Percentiles rank a stretch among this genome's conserved stretches.
Evolutionary conservation across 2,329 filamentous ascomycete species (phyloP).

Genomic region (Diplodia mutila): DNA sequence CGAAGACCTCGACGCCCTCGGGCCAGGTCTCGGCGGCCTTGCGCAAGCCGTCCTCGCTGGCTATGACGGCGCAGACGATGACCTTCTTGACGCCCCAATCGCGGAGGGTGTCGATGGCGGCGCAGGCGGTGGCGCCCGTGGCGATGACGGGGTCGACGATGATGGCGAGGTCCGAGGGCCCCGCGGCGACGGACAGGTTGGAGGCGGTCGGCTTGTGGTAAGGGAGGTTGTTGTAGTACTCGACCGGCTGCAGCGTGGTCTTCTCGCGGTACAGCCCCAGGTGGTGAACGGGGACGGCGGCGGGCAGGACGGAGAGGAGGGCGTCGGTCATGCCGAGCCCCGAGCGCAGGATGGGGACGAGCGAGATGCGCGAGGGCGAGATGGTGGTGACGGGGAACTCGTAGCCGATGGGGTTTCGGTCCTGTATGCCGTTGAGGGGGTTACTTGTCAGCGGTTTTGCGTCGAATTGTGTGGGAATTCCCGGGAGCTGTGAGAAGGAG

Average conservation of each 20-base stretch:
- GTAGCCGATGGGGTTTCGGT: conserved; percentile 76
- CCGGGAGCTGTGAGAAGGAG: neutral
- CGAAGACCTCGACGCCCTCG: conserved; percentile 77
- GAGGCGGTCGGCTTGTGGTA: conserved; percentile 61
- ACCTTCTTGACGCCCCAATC: conserved; percentile 92
- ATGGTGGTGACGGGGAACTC: conserved; percentile 70
- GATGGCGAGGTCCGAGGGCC: conserved; percentile 69
- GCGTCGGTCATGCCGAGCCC: conserved; percentile 91
- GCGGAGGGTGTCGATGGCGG: conserved; percentile 83
- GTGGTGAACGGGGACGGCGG: conserved; percentile 82
- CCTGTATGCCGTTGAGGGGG: conserved; percentile 56
- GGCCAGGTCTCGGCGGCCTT: conserved; percentile 78
- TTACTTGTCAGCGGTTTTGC: neutral
- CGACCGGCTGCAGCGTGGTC: conserved; percentile 82
- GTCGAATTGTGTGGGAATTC: neutral
- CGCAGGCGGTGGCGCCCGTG: conserved; percentile 85
- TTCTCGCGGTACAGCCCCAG: conserved; percentile 93
- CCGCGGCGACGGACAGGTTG: conserved; percentile 46
- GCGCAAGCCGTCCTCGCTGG: conserved; percentile 69
- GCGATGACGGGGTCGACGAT: conserved; percentile 92
- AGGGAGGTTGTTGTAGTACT: conserved; percentile 97
- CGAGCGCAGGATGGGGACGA: conserved; percentile 91
- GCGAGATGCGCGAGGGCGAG: conserved; percentile 68
- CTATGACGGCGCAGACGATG: conserved; percentile 75
- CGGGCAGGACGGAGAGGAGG: conserved; percentile 79